These are phyloP conservation scores for Coccinonectria pachysandricola DNA, from an alignment of 2,329 filamentous ascomycete genomes.

Conservation along the genomic window DNA sequence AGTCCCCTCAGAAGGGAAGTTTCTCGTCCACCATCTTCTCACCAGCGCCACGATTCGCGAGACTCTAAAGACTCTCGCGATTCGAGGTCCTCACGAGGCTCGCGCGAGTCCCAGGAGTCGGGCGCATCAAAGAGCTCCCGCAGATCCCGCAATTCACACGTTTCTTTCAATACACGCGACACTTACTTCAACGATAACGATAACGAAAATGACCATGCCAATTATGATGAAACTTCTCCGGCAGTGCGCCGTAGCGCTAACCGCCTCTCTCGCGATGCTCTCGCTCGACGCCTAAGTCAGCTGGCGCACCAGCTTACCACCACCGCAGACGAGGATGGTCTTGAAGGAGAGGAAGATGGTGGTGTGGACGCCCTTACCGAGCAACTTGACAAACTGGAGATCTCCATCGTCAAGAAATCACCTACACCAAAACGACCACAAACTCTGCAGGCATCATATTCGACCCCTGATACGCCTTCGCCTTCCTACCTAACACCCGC, in stretches of 20 bases:
- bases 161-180: no score
- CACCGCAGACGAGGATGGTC: slow-evolving; percentile 22
- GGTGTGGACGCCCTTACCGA: slow-evolving; percentile 27
- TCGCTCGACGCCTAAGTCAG: slow-evolving; percentile 31
- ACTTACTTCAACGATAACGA: no score
- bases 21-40: slow-evolving; percentile 13
- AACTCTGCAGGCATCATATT: no score
- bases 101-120: no score
- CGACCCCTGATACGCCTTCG: slow-evolving; percentile 10
- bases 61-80: no score
- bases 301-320: slow-evolving; percentile 29
- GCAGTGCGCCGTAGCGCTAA: slow-evolving; percentile 14
- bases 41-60: slow-evolving; percentile 8
- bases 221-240: no score
- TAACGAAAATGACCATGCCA: no score
- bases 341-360: slow-evolving; percentile 26
- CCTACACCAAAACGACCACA: no score
- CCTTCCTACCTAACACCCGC: no score
- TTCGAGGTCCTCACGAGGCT: neutral
- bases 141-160: no score
- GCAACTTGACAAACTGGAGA: slow-evolving; percentile 26
- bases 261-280: slow-evolving; percentile 24
- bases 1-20: slow-evolving; percentile 23
- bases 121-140: no score
- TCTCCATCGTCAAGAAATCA: slow-evolving; percentile 12